phyloP scores from a whole-genome alignment of 2,329 filamentous ascomycete genomes.

The Cytospora chrysosperma region DNA sequence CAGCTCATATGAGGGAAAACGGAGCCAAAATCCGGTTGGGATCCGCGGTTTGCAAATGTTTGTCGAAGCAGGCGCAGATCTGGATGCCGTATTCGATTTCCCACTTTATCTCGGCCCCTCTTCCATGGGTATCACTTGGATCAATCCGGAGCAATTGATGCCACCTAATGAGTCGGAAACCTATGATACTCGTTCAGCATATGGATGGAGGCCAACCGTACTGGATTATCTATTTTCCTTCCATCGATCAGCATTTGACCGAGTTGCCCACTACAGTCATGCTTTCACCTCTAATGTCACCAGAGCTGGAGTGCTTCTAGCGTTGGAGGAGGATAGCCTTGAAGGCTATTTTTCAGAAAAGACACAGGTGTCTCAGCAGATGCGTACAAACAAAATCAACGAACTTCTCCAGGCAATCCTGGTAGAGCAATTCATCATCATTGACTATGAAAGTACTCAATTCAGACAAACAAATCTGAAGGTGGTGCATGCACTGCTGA shows the following conservation, averaged over 20 bases:
- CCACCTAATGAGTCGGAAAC: no score
- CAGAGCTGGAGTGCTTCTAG: not conserved
- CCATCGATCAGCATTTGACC: not conserved
- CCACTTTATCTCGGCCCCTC: no score
- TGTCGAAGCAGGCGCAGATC: not conserved
- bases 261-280: not conserved
- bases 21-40: not conserved
- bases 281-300: not conserved
- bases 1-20: not conserved
- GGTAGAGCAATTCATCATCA: not conserved
- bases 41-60: not conserved
- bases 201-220: not conserved
- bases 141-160: no score
- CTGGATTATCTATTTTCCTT: constrained; percentile 1
- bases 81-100: not conserved
- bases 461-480: not conserved
- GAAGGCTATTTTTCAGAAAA: not conserved
- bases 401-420: not conserved
- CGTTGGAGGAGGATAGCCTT: not conserved
- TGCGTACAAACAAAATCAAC: not conserved
- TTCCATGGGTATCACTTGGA: no score
- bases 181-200: no score
- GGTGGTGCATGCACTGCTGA: not conserved
- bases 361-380: not conserved
- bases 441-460: no score